Base-by-base conservation (phyloP, 768 basidiomycete genomes). In the Gautieria morchelliformis region DNA sequence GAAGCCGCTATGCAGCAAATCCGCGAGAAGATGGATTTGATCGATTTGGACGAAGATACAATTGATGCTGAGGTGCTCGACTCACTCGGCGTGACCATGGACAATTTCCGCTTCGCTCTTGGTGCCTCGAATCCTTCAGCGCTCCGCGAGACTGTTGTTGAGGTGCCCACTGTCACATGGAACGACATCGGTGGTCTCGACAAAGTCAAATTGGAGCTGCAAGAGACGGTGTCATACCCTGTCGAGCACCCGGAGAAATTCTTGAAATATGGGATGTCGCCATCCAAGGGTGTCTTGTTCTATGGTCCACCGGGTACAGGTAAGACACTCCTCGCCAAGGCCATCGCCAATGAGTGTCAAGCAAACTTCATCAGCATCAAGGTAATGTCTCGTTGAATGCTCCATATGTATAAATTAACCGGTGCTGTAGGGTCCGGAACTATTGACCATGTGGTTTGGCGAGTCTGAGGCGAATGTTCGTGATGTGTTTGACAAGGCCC, bases 1-100 rank as follows among this genome's bases (percentile, higher is more conserved):
- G 96, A 99, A 70, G 96, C 96, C 56, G 96, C 96, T 47, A 99
- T 99, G 96, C 96, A 99, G 76, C 96, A 99, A 70, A 99, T 99
- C 62, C 90, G 96, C 70, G 96, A 99, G 75, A 99, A 99, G 83
- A 98, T 99, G 95, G 94, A 97, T 64, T 74, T 93, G 63, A 93
- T 95, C 62, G 93, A 94, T 70, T 81, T 95, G 32, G 92, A 93
- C 61, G 91, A 95, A 71, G 96, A 99, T 68, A 97, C 95, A 51
- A 99, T 99, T 67, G 96, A 99, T 66, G 96, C 96, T 8, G 96
- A 99, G 72, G 95, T 99, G 2, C 87, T 99, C 55, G 96, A 99
- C 72, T 90, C 94, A 6, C 89, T 99, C 51, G 96, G 96, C 63
- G 94, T 99, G 63, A 99, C 96, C 30, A 97, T 97, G 95, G 96